Evolutionary conservation across 1,284 basidiomycete species (phyloP).

Genomic region (Microbotryomycetes sp.): DNA sequence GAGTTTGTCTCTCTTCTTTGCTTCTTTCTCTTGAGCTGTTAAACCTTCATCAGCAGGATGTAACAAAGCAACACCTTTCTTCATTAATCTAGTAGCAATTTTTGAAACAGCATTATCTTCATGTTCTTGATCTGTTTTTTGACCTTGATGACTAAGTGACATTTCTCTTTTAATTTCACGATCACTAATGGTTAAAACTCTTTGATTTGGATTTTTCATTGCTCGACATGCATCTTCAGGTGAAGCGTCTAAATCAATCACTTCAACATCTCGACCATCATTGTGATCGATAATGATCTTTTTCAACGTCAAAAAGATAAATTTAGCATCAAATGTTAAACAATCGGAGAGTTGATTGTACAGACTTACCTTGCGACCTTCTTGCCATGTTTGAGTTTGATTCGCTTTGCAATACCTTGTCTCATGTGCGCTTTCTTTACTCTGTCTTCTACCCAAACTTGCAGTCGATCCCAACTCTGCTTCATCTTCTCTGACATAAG

Average conservation of each 20-base stretch:
- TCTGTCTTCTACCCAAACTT: neutral
- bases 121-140: slow-evolving; percentile 6
- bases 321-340: neutral
- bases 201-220: neutral
- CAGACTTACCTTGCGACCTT: slow-evolving; percentile 28
- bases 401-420: slow-evolving; percentile 20
- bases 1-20: slow-evolving; percentile 20
- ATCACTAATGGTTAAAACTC: slow-evolving; percentile 10
- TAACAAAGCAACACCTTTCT: slow-evolving; percentile 3
- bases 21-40: slow-evolving; percentile 21
- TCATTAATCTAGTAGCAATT: slow-evolving; percentile 16
- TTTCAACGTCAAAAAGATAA: neutral
- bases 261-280: slow-evolving; percentile 32
- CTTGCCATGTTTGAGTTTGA: slow-evolving; percentile 22
- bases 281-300: slow-evolving; percentile 35
- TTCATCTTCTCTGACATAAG: neutral
- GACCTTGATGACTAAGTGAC: neutral
- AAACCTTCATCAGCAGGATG: slow-evolving; percentile 9
- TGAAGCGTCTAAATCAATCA: slow-evolving; percentile 27
- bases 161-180: slow-evolving; percentile 17
- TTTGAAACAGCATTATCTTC: slow-evolving; percentile 11
- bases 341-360: neutral
- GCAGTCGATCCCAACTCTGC: neutral
- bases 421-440: slow-evolving; percentile 18
- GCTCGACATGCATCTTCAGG: slow-evolving; percentile 13